Base-by-base conservation (phyloP, 2,329 filamentous ascomycete genomes). In the Decorospora gaudefroyi region DNA sequence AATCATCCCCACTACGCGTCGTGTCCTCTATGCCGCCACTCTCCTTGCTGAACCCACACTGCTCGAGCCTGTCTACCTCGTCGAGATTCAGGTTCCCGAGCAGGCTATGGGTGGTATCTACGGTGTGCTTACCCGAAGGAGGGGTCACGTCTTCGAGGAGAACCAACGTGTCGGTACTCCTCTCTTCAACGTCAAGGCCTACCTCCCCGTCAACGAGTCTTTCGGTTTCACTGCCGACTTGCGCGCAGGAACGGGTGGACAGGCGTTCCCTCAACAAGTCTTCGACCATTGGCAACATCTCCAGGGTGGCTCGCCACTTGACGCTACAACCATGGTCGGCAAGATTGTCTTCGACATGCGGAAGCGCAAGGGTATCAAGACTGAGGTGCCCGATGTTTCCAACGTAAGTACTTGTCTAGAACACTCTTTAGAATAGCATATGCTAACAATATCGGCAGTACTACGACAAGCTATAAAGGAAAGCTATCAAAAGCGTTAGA, bases 301-400 rank as follows among this genome's bases (percentile, higher is more conserved):
- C 65, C 89, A 91, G 66, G 92, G 92, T 85, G 93, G 93, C 68
- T 93, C 88, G 65, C 86, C 89, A 64, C 83, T 96, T 70, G 92
- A 99, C 78, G 61, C 76, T 72, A 86, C 84, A 69, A 84, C 83
- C 71, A 89, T 91, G 83, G 82, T 87, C 68, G 93, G 91, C 74
- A 76, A 83, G 73, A 81, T 96, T 67, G 90, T 97, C 67, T 78
- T 81, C 73, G 83, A 86, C 49, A 95, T 95, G 87, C 90, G 93
- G 74, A 96, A 96, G 86, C 89, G 92, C 79, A 99, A 99, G 90
- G 93, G 92, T 90, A 81, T 99, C 83, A 99, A 99, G 90, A 79
- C 87, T 72, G 84, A 90, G 69, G 88, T 96, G 74, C 92, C 93
- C 68, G 88, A 87, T 74, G 86, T 90, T 80, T 89, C 90, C 74